Evolutionary conservation across 1,284 basidiomycete species (phyloP).

Genomic region (Lignosus rhinocerotis): DNA sequence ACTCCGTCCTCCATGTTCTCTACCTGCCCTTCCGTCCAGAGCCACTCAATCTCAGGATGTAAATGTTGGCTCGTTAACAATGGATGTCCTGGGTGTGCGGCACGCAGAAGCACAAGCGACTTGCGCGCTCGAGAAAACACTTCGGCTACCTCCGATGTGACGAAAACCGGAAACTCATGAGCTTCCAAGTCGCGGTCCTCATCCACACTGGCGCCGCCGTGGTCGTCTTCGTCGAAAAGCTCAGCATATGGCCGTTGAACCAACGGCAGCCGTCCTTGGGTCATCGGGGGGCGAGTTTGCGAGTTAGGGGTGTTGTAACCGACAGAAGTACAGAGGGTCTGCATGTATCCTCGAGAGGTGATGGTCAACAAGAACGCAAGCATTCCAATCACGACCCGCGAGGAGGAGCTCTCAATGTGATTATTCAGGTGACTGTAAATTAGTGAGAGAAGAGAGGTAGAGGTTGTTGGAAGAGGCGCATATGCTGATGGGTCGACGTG

Average conservation of each 20-base stretch:
- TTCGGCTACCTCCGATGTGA: constrained; percentile 48
- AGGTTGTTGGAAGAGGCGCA: constrained; percentile 33
- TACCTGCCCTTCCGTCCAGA: constrained; percentile 62
- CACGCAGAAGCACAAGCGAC: constrained; percentile 62
- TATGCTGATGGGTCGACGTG: constrained; percentile 43
- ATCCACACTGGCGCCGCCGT: constrained; percentile 7
- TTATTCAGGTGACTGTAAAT: constrained; percentile 51
- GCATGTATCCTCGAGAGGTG: constrained; percentile 62
- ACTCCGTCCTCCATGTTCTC: constrained; percentile 40
- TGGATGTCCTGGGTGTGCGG: constrained; percentile 61
- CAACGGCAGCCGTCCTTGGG: constrained; percentile 16
- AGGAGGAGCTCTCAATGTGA: constrained; percentile 54
- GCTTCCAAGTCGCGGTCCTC: constrained; percentile 34
- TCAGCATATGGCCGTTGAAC: background rate
- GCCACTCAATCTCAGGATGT: constrained; percentile 52
- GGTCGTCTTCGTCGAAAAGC: constrained; percentile 1
- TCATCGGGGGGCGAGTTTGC: constrained; percentile 1
- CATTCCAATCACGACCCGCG: constrained; percentile 45
- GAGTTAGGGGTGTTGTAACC: constrained; percentile 46
- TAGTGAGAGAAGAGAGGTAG: constrained; percentile 52
- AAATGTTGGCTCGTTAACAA: constrained; percentile 39
- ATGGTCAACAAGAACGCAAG: constrained; percentile 65
- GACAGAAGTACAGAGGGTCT: constrained; percentile 52
- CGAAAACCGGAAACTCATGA: constrained; percentile 56
- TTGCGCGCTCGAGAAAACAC: constrained; percentile 62